Evolutionary conservation across 345 rosid genomes (phyloP), one percentile per base, ranked within the genome.

Genomic region (Psidium friedrichsthalianum): DNA sequence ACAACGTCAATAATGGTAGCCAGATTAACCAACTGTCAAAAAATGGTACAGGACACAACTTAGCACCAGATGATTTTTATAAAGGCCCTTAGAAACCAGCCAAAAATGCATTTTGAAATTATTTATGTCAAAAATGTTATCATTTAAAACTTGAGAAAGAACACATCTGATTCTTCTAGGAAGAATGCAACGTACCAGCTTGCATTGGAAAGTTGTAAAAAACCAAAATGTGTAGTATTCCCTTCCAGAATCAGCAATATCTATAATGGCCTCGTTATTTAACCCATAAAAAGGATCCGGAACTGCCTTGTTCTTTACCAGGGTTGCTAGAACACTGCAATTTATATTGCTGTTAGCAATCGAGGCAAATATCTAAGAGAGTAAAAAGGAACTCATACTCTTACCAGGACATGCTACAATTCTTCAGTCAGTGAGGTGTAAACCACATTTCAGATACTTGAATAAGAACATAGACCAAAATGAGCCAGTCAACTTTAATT

Each of bases 151-250:
- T 69, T 36, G 25, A 69, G 25, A 69, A 74, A 56, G 83, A 25
- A 15, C 44, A 42, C 1, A 20, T 69, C 47, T 36, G n/a, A 54
- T 84, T 85, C 76, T 56, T 22, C 8, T 61, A 56, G 56, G 51
- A 36, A 13, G 87, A 84, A 69, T 25, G 86, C 84, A 10, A 76
- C 93, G 83, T 86, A 97, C 99, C 98, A 91, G 91, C 91, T 94
- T 91, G 89, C 91, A 90, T 58, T 92, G 90, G 82, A 96, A 97
- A 20, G 90, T 86, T 4, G 92, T 96, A 91, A 93, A 97, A 90
- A 97, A 97, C 99, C 99, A 97, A 91, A 96, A 97, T 13, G 99
- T 97, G 88, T 97, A 97, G 87, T 94, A 87, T 83, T 95, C 99
- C 92, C 99, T 94, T 80, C 99, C 99, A 55, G 99, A 97, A 87